These are phyloP conservation scores for Dichotomocladium elegans DNA, from an alignment of 371 early-diverging fungal genomes.

Conservation along the genomic window DNA sequence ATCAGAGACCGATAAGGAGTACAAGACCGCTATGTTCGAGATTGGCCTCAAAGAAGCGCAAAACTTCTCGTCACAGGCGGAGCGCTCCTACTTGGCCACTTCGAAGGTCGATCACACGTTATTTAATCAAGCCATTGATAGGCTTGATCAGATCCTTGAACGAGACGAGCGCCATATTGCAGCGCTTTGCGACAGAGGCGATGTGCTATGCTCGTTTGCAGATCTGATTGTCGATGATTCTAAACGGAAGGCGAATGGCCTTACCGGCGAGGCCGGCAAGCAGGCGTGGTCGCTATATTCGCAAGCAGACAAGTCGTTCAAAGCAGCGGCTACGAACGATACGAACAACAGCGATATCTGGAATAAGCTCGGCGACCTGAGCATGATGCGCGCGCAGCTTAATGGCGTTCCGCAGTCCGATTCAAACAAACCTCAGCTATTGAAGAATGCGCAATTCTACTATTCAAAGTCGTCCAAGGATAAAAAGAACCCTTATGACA, in stretches of 20 bases:
- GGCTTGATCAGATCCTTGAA: slow-evolving; percentile 48
- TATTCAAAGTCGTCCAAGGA: slow-evolving; percentile 38
- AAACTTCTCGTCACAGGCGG: slow-evolving; percentile 52
- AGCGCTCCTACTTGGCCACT: slow-evolving; percentile 48
- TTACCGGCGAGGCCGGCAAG: slow-evolving; percentile 24
- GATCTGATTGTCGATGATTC: slow-evolving; percentile 32
- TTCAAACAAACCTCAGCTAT: slow-evolving; percentile 43
- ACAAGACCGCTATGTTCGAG: slow-evolving; percentile 29
- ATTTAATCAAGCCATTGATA: slow-evolving; percentile 32
- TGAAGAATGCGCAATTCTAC: slow-evolving; percentile 53
- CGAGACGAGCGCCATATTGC: slow-evolving; percentile 54
- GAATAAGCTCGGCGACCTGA: slow-evolving; percentile 59
- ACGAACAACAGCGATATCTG: slow-evolving; percentile 51
- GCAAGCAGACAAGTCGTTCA: slow-evolving; percentile 49
- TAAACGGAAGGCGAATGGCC: not conserved
- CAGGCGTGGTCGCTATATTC: slow-evolving; percentile 52
- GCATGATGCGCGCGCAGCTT: slow-evolving; percentile 45
- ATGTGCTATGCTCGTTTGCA: slow-evolving; percentile 59
- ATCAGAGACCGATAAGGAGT: slow-evolving; percentile 25
- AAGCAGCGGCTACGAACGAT: slow-evolving; percentile 45
- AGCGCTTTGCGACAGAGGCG: slow-evolving; percentile 69
- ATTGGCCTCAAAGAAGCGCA: slow-evolving; percentile 56
- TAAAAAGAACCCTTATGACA: slow-evolving; percentile 27
- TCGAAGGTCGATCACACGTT: slow-evolving; percentile 44
- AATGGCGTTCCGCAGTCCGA: slow-evolving; percentile 46